These are phyloP conservation scores for Osmanthus fragrans DNA, from an alignment of 257 asterid species.

Conservation along the genomic window DNA sequence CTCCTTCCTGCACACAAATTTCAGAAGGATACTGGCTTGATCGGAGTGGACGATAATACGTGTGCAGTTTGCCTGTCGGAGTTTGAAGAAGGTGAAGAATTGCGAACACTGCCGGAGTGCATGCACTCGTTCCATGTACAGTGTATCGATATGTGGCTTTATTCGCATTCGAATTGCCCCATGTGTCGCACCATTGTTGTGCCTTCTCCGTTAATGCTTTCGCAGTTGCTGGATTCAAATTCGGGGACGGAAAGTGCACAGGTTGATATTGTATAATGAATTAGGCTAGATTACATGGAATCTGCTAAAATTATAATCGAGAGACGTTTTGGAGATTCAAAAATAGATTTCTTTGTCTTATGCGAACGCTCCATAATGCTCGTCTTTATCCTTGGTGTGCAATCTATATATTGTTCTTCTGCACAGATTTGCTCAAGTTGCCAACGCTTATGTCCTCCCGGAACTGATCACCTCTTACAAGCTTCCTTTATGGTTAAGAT, in stretches of 20 bases:
- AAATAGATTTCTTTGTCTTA: no score
- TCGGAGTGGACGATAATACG: slow-evolving; percentile 8
- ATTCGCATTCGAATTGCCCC: slow-evolving; percentile 38
- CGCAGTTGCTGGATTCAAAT: slow-evolving; percentile 1
- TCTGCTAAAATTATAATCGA: not conserved
- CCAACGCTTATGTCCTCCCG: not conserved
- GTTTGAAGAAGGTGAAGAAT: slow-evolving; percentile 35
- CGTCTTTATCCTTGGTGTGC: not conserved
- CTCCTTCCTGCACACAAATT: slow-evolving; percentile 42
- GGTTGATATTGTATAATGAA: not conserved
- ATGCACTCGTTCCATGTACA: slow-evolving; percentile 31
- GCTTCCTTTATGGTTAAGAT: not conserved
- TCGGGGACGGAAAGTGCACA: not conserved
- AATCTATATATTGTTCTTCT: not conserved
- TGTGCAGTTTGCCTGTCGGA: slow-evolving; percentile 37
- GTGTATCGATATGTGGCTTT: slow-evolving; percentile 42
- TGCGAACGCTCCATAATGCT: not conserved
- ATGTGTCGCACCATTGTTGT: slow-evolving; percentile 35
- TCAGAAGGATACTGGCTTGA: slow-evolving; percentile 20
- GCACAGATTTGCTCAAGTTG: not conserved
- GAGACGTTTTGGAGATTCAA: not conserved
- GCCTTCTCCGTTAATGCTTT: slow-evolving; percentile 28
- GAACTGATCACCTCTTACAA: not conserved
- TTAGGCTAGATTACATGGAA: not conserved
- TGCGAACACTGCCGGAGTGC: slow-evolving; percentile 38